phyloP scores from a whole-genome alignment of 768 basidiomycete species.

The Trametes cubensis region DNA sequence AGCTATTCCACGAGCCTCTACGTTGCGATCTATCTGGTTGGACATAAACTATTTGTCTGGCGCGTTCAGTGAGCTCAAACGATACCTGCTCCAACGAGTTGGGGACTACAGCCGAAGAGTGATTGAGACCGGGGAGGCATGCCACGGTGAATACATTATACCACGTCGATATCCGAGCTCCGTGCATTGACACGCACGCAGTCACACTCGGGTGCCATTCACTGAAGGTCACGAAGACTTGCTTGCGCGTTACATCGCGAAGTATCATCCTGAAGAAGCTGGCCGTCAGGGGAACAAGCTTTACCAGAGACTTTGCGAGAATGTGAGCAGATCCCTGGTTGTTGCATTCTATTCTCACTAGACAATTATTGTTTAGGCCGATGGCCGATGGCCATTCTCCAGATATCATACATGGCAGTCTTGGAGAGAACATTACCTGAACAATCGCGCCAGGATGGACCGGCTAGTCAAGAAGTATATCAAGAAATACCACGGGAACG shows the following conservation, averaged over 20 bases:
- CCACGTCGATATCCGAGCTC: not conserved
- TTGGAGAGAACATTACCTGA: slow-evolving; percentile 33
- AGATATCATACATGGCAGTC: slow-evolving; percentile 31
- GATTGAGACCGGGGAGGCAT: no score
- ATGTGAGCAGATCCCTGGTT: slow-evolving; percentile 23
- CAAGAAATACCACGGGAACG: slow-evolving; percentile 4
- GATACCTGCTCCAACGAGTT: no score
- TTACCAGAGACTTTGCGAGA: slow-evolving; percentile 26
- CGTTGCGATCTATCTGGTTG: no score
- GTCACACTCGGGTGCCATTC: slow-evolving; percentile 13
- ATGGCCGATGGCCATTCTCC: slow-evolving; percentile 25
- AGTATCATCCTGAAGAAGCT: slow-evolving; percentile 22
- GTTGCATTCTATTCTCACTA: not conserved
- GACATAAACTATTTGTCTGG: no score
- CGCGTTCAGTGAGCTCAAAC: no score
- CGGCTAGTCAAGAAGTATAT: slow-evolving; percentile 16
- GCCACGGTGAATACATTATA: not conserved
- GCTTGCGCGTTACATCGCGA: slow-evolving; percentile 30
- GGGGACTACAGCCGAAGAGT: no score
- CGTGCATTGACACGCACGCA: no score
- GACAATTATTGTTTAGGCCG: not conserved
- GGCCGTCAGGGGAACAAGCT: slow-evolving; percentile 27
- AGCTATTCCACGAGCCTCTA: no score
- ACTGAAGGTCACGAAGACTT: slow-evolving; percentile 22
- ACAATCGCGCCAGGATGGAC: slow-evolving; percentile 26